A percentile compares a stretch with the other conserved stretches of the same genome.
These are phyloP conservation scores for Saccharomyces hybrid DNA, from an alignment of 1,139 yeast genomes.

Conservation along the genomic window DNA sequence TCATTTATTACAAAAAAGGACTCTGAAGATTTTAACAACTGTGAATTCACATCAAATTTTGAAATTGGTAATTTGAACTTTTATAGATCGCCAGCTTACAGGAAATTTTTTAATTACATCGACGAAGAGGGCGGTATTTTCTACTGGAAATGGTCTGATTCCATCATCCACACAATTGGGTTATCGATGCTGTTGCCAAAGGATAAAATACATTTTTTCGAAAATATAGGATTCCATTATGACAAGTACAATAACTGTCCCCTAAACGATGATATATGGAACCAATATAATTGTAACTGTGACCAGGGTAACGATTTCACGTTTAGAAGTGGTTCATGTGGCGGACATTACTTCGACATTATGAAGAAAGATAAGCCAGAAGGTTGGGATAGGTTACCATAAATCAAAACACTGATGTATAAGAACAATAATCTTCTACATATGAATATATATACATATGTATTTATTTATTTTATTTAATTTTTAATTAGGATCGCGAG, in stretches of 20 bases:
- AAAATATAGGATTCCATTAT: constrained; percentile 53
- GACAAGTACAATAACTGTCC: constrained; percentile 61
- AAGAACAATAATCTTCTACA: background rate
- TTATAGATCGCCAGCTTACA: constrained; percentile 66
- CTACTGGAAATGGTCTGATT: constrained; percentile 90
- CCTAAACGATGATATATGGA: constrained; percentile 42
- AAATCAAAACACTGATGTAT: background rate
- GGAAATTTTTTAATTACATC: constrained; percentile 55
- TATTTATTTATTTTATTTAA: background rate
- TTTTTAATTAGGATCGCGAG: background rate
- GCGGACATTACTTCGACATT: constrained; percentile 36
- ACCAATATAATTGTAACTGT: constrained; percentile 50
- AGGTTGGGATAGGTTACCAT: constrained; percentile 40
- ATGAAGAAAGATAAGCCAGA: constrained; percentile 43
- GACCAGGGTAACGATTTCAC: constrained; percentile 59
- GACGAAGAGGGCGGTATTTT: constrained; percentile 80
- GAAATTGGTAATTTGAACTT: constrained; percentile 66
- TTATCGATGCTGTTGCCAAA: constrained; percentile 62
- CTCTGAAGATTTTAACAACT: constrained; percentile 58
- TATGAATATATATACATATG: background rate
- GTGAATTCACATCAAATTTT: constrained; percentile 84
- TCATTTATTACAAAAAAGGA: constrained; percentile 12
- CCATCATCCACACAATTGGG: constrained; percentile 80
- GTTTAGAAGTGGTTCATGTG: constrained; percentile 55
- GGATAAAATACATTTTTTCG: constrained; percentile 62